Conservation (phyloP, 106 monocot species). For the Dendrobium huoshanense region DNA sequence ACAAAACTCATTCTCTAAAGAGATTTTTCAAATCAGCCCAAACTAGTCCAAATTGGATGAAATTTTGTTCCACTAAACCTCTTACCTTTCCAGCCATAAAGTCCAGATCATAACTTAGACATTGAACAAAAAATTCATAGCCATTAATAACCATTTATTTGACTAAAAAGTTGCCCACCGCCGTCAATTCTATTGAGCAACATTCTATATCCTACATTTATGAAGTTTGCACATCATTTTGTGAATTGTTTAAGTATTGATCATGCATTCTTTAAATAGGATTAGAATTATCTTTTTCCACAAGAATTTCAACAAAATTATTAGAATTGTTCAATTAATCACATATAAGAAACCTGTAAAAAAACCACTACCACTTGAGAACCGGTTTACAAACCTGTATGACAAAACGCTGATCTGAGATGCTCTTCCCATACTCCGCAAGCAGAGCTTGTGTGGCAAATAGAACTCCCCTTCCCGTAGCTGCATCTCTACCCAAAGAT, state of each 20-base stretch:
- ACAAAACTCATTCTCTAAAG: too few relatives aligned
- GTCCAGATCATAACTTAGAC: too few relatives aligned
- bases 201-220: background rate
- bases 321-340: background rate
- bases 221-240: background rate
- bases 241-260: background rate
- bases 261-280: background rate
- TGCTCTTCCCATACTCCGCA: conserved; percentile 71
- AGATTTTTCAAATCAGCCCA: too few relatives aligned
- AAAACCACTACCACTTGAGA: background rate
- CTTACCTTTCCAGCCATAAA: too few relatives aligned
- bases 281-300: background rate
- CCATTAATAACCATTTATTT: too few relatives aligned
- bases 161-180: too few relatives aligned
- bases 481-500: conserved; percentile 84
- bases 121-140: too few relatives aligned
- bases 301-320: background rate
- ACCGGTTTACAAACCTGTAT: conserved; percentile 48
- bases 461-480: conserved; percentile 79
- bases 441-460: conserved; percentile 76
- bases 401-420: conserved; percentile 66
- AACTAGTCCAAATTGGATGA: too few relatives aligned
- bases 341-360: background rate
- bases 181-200: background rate
- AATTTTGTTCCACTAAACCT: too few relatives aligned